Evolutionary conservation across 2,329 filamentous ascomycete genomes (phyloP).

Genomic region (Cladophialophora bantiana): DNA sequence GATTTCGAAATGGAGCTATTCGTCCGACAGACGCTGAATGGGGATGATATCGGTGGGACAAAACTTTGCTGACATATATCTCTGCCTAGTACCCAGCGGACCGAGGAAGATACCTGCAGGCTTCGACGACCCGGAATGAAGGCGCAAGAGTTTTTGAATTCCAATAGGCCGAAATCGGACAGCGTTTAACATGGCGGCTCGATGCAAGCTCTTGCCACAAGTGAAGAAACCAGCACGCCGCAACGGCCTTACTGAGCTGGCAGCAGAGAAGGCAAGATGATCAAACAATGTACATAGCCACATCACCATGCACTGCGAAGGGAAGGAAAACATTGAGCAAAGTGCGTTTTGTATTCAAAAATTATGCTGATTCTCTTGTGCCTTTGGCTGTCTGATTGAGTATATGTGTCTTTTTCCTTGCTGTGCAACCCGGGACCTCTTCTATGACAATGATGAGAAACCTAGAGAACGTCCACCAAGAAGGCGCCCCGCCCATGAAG

Average conservation of each 20-base stretch:
- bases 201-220: neutral
- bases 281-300: conserved; percentile 11
- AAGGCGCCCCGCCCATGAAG: neutral
- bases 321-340: neutral
- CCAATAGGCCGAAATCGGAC: neutral
- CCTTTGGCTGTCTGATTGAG: neutral
- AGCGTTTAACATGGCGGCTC: neutral
- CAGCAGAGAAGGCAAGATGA: neutral
- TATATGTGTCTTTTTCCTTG: neutral
- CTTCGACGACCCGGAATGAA: conserved; percentile 51
- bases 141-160: conserved; percentile 41
- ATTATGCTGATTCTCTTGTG: neutral
- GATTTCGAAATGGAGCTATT: neutral
- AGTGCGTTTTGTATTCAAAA: neutral
- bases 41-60: neutral
- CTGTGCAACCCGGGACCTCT: neutral
- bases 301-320: neutral
- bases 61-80: conserved; percentile 26
- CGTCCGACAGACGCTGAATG: neutral
- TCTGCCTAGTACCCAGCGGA: conserved; percentile 52
- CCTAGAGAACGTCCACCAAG: neutral
- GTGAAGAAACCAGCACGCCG: neutral
- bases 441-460: neutral
- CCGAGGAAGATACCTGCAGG: conserved; percentile 55
- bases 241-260: neutral